Evolutionary conservation across 352 stramenopile genomes (phyloP).

Genomic region (Halophytophthora polymorphica): DNA sequence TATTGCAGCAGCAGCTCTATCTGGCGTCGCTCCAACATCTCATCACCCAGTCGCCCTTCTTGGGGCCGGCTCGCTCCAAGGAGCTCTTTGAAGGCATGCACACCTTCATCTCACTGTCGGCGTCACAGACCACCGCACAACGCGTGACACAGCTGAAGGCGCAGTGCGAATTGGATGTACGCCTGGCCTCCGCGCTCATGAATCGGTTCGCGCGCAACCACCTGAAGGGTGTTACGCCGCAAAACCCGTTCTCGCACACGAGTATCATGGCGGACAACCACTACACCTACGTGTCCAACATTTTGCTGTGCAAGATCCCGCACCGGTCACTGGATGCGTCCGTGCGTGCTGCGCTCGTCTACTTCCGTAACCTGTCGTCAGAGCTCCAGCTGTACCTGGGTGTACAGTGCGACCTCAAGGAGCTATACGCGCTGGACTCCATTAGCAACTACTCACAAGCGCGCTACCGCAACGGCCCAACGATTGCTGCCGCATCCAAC

Average conservation of each 20-base stretch:
- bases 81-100: slow-evolving; percentile 61
- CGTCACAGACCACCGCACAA: slow-evolving; percentile 10
- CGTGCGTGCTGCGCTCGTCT: slow-evolving; percentile 27
- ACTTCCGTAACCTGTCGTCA: slow-evolving; percentile 34
- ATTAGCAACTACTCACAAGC: slow-evolving; percentile 37
- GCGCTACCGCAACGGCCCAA: slow-evolving; percentile 36
- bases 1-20: slow-evolving; percentile 62
- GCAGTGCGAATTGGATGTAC: slow-evolving; percentile 34
- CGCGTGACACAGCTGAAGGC: slow-evolving; percentile 31
- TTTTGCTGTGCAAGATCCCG: slow-evolving; percentile 44
- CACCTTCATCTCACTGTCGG: slow-evolving; percentile 23
- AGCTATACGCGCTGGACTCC: slow-evolving; percentile 31
- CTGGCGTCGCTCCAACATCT: slow-evolving; percentile 56
- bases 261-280: slow-evolving; percentile 51
- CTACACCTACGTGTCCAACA: slow-evolving; percentile 49
- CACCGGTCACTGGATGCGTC: slow-evolving; percentile 32
- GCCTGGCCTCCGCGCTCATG: slow-evolving; percentile 31
- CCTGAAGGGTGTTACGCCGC: slow-evolving; percentile 21
- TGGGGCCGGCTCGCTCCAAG: slow-evolving; percentile 37
- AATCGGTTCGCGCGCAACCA: slow-evolving; percentile 34
- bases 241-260: slow-evolving; percentile 50
- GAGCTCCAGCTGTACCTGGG: slow-evolving; percentile 35
- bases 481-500: slow-evolving; percentile 38
- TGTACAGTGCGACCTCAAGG: slow-evolving; percentile 22
- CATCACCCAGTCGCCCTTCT: slow-evolving; percentile 48